Evolutionary conservation across 352 stramenopile species (phyloP).

Genomic region (Pythium aquatile): DNA sequence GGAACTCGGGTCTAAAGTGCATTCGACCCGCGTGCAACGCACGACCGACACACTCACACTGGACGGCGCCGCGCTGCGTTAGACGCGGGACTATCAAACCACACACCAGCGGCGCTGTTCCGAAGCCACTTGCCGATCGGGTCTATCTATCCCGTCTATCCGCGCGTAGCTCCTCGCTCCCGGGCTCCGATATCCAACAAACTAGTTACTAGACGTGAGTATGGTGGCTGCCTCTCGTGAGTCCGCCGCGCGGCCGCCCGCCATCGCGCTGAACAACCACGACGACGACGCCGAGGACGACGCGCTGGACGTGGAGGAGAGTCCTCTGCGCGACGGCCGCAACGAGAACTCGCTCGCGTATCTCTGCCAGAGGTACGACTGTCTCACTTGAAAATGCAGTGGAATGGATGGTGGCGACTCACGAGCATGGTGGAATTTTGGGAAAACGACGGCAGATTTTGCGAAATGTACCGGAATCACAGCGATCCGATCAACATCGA

Average conservation of each 20-base stretch:
- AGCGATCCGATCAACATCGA: conserved; percentile 41
- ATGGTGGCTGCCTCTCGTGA: background rate
- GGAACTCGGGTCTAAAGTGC: conserved; percentile 20
- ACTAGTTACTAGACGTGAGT: no score
- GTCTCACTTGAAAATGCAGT: no score
- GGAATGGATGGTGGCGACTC: background rate
- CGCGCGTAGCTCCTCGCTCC: no score
- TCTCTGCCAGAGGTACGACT: conserved; percentile 27
- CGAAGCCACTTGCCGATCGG: conserved; percentile 1
- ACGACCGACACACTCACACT: conserved; percentile 10
- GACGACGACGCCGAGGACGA: conserved; percentile 24
- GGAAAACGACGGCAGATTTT: conserved; percentile 24
- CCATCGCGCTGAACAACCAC: conserved; percentile 14
- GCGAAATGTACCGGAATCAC: conserved; percentile 33
- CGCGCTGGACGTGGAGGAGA: conserved; percentile 24
- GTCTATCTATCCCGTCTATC: no score
- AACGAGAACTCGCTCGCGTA: conserved; percentile 35
- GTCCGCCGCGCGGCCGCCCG: conserved; percentile 17
- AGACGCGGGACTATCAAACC: conserved; percentile 21
- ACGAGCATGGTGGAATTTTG: no score
- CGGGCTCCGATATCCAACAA: no score
- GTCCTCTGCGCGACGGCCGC: conserved; percentile 27
- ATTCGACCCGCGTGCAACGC: conserved; percentile 25
- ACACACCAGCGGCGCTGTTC: conserved; percentile 2
- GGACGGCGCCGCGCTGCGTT: conserved; percentile 11